These are phyloP conservation scores for Isabelozyma pseudorhagii DNA, from an alignment of 805 yeast genomes.

Conservation along the genomic window DNA sequence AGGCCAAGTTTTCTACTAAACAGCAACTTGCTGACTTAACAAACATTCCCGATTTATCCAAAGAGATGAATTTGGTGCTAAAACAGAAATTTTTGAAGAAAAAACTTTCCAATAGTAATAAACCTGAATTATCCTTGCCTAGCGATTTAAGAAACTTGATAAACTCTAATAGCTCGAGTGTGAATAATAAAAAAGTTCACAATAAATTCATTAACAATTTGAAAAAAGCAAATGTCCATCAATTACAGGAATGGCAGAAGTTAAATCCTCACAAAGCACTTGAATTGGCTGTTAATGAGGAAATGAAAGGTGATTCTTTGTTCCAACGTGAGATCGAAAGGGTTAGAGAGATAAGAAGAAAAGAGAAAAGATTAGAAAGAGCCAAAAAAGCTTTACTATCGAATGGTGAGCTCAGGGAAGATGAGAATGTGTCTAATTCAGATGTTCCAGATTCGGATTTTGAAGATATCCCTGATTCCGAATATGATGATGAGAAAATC, in stretches of 20 bases:
- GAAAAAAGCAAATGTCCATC: constrained; percentile 44
- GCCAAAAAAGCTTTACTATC: constrained; percentile 31
- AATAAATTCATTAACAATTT: constrained; percentile 30
- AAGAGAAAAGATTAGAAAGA: constrained; percentile 37
- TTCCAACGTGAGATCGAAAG: constrained; percentile 52
- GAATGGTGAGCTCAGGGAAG: constrained; percentile 11
- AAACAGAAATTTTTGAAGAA: constrained; percentile 30
- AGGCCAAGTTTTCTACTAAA: background rate
- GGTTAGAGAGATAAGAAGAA: constrained; percentile 41
- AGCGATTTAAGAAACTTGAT: constrained; percentile 8
- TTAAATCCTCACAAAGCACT: constrained; percentile 14
- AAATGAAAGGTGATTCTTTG: constrained; percentile 41
- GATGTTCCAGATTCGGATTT: constrained; percentile 9
- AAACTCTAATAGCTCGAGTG: constrained; percentile 2
- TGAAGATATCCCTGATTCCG: constrained; percentile 8
- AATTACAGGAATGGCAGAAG: constrained; percentile 20
- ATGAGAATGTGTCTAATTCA: constrained; percentile 12
- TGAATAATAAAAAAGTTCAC: background rate
- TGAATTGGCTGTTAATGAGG: constrained; percentile 40
- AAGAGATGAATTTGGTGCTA: constrained; percentile 27
- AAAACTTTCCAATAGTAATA: constrained; percentile 8
- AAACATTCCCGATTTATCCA: constrained; percentile 27
- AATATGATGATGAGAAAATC: constrained; percentile 16
- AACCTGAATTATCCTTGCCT: constrained; percentile 6
- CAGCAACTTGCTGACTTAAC: constrained; percentile 6